Evolutionary conservation across 768 basidiomycete genomes (phyloP).

Genomic region (Mycena polygramma): DNA sequence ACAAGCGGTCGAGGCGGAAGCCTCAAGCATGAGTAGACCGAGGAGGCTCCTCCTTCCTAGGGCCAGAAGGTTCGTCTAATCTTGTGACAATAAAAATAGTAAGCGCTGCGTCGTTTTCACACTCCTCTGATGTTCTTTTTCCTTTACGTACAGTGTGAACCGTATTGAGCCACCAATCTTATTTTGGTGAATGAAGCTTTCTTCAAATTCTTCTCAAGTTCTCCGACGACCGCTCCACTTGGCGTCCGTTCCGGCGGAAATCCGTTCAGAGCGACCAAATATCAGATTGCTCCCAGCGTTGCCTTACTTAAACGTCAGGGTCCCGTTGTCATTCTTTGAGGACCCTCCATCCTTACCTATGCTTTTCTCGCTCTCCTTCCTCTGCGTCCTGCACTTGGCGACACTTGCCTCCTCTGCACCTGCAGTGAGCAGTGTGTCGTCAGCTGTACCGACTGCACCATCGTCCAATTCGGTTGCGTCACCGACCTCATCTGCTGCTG

Average conservation of each 20-base stretch:
- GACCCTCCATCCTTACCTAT: slow-evolving; percentile 9
- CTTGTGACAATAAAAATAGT: slow-evolving; percentile 12
- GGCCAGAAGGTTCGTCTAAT: neutral
- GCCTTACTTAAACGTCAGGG: neutral
- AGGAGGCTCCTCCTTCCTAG: neutral
- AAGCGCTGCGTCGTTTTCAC: neutral
- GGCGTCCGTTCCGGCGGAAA: slow-evolving; percentile 3
- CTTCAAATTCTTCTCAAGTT: too few species aligned
- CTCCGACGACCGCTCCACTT: too few species aligned
- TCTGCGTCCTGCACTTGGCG: slow-evolving; percentile 51
- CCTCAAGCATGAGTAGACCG: slow-evolving; percentile 1
- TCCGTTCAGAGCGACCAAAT: neutral
- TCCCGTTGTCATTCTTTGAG: neutral
- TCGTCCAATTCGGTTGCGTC: slow-evolving; percentile 28
- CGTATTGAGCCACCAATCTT: neutral
- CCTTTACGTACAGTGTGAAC: neutral
- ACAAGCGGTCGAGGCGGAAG: neutral
- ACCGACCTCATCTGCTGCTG: slow-evolving; percentile 40
- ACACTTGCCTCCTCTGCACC: slow-evolving; percentile 38
- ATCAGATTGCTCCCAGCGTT: slow-evolving; percentile 1
- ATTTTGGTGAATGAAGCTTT: too few species aligned
- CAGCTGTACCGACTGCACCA: slow-evolving; percentile 29
- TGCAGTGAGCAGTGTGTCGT: slow-evolving; percentile 29
- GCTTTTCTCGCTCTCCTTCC: slow-evolving; percentile 42
- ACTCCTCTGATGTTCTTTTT: neutral